Evolutionary conservation across 331 rosid genomes (phyloP).

Genomic region (Malus hybrid): DNA sequence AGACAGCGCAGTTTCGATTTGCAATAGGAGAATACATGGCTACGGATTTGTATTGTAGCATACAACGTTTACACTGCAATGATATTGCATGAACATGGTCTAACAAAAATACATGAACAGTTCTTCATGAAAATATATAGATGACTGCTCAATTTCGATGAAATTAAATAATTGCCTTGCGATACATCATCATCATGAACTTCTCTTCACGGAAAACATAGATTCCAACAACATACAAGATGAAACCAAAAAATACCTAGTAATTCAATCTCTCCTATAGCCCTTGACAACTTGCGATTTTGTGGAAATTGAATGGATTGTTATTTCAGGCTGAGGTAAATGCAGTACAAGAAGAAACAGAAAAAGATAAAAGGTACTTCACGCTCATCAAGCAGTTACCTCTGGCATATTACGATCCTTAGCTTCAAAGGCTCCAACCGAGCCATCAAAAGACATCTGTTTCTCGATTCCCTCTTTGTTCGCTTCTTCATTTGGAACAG

Average conservation of each 20-base stretch:
- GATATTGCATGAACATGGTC: background rate
- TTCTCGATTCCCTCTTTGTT: constrained; percentile 26
- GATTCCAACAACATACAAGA: constrained; percentile 19
- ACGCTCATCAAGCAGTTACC: constrained; percentile 80
- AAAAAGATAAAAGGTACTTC: constrained; percentile 23
- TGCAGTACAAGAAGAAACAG: constrained; percentile 15
- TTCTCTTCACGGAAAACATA: constrained; percentile 22
- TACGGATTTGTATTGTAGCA: background rate
- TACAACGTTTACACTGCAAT: background rate
- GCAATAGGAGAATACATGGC: background rate
- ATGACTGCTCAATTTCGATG: background rate
- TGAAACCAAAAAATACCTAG: constrained; percentile 10
- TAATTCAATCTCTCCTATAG: constrained; percentile 9
- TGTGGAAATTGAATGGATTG: constrained; percentile 23
- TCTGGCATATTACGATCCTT: constrained; percentile 47
- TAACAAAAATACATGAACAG: background rate
- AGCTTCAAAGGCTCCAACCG: constrained; percentile 30
- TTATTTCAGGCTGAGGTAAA: constrained; percentile 25
- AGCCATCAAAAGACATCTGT: constrained; percentile 11
- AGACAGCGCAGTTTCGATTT: background rate
- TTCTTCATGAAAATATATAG: no score
- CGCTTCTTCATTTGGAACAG: constrained; percentile 23
- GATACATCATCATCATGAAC: constrained; percentile 8
- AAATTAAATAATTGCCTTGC: constrained; percentile 15
- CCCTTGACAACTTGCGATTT: constrained; percentile 15